Evolutionary conservation across 2,329 filamentous ascomycete genomes (phyloP), one percentile per base, ranked within the genome.

Genomic region (Alternaria incomplexa): DNA sequence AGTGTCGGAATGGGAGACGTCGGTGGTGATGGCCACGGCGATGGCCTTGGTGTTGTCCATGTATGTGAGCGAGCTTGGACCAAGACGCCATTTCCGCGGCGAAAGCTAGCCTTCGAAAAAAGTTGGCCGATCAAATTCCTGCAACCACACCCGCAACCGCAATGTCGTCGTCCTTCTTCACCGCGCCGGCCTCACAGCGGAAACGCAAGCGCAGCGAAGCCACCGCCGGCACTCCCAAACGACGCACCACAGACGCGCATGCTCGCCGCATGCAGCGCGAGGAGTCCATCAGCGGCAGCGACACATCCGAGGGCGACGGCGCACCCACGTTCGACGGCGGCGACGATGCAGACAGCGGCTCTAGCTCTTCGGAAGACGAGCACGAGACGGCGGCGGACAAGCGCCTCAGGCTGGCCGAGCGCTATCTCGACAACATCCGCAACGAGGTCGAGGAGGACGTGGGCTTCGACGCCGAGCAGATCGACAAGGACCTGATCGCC

Each of bases 81-180:
- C 44, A 47, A 47, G 44, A 23, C 22, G 22, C 22, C 22, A 47
- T 47, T 47, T 47, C 17, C 22, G 44, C 44, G 17, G 44, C 44
- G 17, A 23, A 23, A 22, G 22, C 15, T 47, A 23, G 44, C 12
- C 44, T 20, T 23, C 17, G 36, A 76, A 77, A 72, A 73, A 73
- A 71, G 70, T 70, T 68, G 63, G 69, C 73, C 72, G 72, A 74
- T 65, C 46, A 63, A 66, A 63, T 72, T 69, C 65, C 65, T 61
- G 59, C 51, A 55, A 43, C 52, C 20, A 17, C 26, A 46, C 52
- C 23, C 61, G 45, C 62, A 51, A 30, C 58, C 65, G 61, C 69
- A 54, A 80, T 79, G 77, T 97, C 95, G 75, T 97, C 95, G 74
- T 97, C 94, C 43, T 99, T 98, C 82, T 99, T 99, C 82, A 97